These are phyloP conservation scores for Ganoderma meredithae DNA, from an alignment of 1,284 basidiomycete genomes.

Conservation along the genomic window DNA sequence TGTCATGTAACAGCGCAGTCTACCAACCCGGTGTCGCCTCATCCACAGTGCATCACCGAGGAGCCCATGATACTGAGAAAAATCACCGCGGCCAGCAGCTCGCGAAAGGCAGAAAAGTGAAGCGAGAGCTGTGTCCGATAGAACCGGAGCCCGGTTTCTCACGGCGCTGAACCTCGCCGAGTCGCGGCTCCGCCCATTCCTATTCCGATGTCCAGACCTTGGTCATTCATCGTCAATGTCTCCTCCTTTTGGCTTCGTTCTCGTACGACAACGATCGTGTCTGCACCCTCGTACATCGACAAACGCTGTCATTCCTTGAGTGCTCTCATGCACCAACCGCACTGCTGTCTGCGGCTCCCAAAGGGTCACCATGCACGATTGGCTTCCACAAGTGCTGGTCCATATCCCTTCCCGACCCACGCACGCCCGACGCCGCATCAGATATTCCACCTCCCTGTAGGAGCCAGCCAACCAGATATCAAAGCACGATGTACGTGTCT, in stretches of 20 bases:
- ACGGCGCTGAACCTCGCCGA: neutral
- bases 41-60: no score
- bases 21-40: no score
- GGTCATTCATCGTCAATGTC: neutral
- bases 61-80: no score
- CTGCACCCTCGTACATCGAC: neutral
- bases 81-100: no score
- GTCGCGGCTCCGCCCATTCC: neutral
- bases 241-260: neutral
- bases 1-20: no score
- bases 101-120: no score
- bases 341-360: neutral
- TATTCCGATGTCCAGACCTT: neutral
- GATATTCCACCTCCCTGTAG: conserved; percentile 58
- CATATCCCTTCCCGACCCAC: conserved; percentile 49
- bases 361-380: conserved; percentile 21
- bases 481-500: conserved; percentile 56
- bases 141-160: neutral
- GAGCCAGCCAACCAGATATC: conserved; percentile 53
- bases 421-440: conserved; percentile 55
- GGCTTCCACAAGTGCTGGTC: conserved; percentile 36
- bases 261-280: neutral
- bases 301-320: neutral
- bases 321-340: neutral
- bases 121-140: neutral